Evolutionary conservation across 2,329 filamentous ascomycete genomes (phyloP), one percentile per base, ranked within the genome.

Genomic region (Rhinocladiella mackenziei): DNA sequence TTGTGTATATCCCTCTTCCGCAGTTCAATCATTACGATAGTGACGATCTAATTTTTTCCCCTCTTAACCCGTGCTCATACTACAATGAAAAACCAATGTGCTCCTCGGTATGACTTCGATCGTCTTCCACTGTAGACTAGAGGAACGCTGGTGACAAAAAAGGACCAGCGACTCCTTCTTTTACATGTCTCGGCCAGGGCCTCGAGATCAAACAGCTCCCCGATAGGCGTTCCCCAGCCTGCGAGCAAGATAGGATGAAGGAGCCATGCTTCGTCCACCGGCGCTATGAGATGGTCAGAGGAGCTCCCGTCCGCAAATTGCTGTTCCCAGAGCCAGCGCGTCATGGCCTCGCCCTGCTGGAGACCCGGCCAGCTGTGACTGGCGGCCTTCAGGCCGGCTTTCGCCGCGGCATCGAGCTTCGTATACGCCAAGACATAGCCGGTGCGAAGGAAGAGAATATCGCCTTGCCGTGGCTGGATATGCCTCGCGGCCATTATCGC

Each of bases 381-480:
- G 7, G 23, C 7, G 23, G 7, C 11, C n/a, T n/a, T n/a, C 7
- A 7, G 11, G 7, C 7, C 23, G 7, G 7, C 23, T 26, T 26
- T 26, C 23, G 7, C 23, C 7, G 7, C 23, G 7, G 7, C 11
- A 11, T 26, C 23, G 11, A 26, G 23, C 11, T 26, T 26, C 7
- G 23, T 7, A 26, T 26, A 26, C 11, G 23, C 23, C 11, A 7
- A 11, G 7, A 26, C 7, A 26, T 7, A 26, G 7, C 23, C 23
- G 9, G 64, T 64, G 11, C 71, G 66, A 5, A 74, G 58, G 40
- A 78, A 66, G 6, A 78, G 61, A 8, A 77, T 69, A 41, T 77
- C 75, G 2, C 74, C 75, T 2, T 60, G 63, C 29, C 65, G 63
- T 32, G 76, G 73, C 0, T 58, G 62, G 13, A 73, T 64, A 3